A percentile compares a stretch with the other conserved stretches of the same genome.
phyloP scores from a whole-genome alignment of 345 rosid genomes.

The Linum tenue region DNA sequence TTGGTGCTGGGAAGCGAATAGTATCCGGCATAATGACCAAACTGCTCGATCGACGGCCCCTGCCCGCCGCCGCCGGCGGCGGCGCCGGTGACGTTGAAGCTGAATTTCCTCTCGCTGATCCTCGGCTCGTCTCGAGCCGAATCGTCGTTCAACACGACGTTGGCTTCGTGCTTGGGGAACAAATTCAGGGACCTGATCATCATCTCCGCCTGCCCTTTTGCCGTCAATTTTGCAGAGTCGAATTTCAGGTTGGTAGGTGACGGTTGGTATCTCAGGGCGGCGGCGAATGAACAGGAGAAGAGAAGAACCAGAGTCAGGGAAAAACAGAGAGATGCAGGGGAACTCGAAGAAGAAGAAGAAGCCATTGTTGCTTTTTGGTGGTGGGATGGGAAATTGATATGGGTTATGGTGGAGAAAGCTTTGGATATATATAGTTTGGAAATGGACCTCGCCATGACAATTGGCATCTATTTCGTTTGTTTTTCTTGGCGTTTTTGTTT shows the following conservation, averaged over 20 bases:
- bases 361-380: background rate
- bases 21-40: conserved; percentile 82
- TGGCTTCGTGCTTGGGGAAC: conserved; percentile 19
- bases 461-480: background rate
- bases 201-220: conserved; percentile 14
- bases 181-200: conserved; percentile 18
- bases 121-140: background rate
- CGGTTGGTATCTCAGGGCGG: background rate
- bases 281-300: background rate
- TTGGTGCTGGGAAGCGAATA: conserved; percentile 54
- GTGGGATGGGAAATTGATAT: background rate
- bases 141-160: background rate
- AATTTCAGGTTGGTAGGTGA: background rate
- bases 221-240: background rate
- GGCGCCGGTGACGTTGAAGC: conserved; percentile 18
- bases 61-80: conserved; percentile 20
- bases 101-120: conserved; percentile 31
- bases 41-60: conserved; percentile 44
- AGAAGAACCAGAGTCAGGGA: background rate
- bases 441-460: background rate
- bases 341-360: background rate
- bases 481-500: no score
- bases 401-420: background rate
- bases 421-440: background rate
- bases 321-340: background rate